Conservation (phyloP, 2,329 filamentous ascomycete species). For the Aspergillus pseudonomiae region DNA sequence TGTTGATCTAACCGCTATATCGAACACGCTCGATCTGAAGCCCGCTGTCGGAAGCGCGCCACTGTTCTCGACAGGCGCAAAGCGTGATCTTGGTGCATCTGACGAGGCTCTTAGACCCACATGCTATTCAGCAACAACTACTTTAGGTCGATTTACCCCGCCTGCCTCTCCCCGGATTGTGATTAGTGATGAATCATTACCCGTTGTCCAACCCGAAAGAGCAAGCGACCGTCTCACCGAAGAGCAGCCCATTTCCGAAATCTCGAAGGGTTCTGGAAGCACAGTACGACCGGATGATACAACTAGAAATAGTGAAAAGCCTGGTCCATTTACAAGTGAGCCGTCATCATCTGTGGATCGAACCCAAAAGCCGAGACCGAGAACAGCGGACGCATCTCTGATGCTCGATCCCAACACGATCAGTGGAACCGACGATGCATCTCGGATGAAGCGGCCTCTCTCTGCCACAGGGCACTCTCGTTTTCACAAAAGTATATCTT, state of each 20-base stretch:
- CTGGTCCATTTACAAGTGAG: conserved; percentile 56
- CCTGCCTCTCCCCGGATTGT: conserved; percentile 37
- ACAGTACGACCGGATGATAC: conserved; percentile 70
- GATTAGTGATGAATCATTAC: conserved; percentile 15
- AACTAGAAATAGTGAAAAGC: conserved; percentile 65
- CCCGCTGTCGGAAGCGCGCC: conserved; percentile 63
- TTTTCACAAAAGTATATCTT: conserved; percentile 34
- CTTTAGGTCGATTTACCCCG: conserved; percentile 33
- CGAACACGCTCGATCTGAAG: conserved; percentile 47
- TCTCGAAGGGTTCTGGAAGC: conserved; percentile 82
- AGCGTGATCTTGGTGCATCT: conserved; percentile 27
- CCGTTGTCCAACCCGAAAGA: conserved; percentile 13
- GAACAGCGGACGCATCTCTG: conserved; percentile 47
- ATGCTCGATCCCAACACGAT: conserved; percentile 30
- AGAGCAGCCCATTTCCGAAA: conserved; percentile 76
- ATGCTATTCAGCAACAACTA: conserved; percentile 38
- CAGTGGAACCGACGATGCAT: conserved; percentile 19
- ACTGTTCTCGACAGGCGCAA: conserved; percentile 49
- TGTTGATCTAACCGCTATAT: conserved; percentile 69
- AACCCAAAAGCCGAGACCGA: conserved; percentile 40
- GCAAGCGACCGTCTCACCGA: conserved; percentile 53
- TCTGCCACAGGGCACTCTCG: conserved; percentile 43
- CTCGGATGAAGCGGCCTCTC: conserved; percentile 42
- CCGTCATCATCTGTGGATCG: conserved; percentile 43
- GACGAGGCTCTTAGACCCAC: conserved; percentile 36